Conservation (phyloP, 2,329 filamentous ascomycete genomes). For the Colletotrichum acutatum region DNA sequence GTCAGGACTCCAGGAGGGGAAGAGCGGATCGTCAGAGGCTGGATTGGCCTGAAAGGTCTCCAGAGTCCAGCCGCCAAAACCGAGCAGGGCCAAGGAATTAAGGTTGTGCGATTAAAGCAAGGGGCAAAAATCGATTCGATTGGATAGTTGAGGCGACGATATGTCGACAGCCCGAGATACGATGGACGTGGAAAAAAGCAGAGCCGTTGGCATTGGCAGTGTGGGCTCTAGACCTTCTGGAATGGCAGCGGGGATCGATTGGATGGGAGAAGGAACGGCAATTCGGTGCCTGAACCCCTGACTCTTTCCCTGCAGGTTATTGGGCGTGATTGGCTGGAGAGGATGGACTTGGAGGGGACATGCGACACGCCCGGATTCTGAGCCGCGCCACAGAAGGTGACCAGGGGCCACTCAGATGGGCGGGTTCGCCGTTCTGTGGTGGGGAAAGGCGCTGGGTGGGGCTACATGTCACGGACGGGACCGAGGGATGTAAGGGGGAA, state of each 20-base stretch:
- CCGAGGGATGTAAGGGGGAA: conserved; percentile 1
- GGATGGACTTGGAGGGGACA: neutral
- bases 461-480: conserved; percentile 4
- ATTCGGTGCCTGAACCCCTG: neutral
- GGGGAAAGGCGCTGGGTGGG: neutral
- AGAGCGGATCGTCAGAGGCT: neutral
- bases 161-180: neutral
- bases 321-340: neutral
- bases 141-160: neutral
- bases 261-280: neutral
- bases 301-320: neutral
- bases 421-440: neutral
- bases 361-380: conserved; percentile 21
- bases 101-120: conserved; percentile 4
- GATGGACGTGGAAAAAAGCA: neutral
- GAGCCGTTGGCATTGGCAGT: neutral
- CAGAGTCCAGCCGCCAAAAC: neutral
- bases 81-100: conserved; percentile 6
- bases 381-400: conserved; percentile 3
- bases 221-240: conserved; percentile 31
- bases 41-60: neutral
- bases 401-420: neutral
- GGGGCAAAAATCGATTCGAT: neutral
- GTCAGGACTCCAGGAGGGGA: neutral
- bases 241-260: neutral